A percentile compares a stretch with the other conserved stretches of the same genome.
These are phyloP conservation scores for Fomitopsis serialis DNA, from an alignment of 768 basidiomycete species.

Conservation along the genomic window DNA sequence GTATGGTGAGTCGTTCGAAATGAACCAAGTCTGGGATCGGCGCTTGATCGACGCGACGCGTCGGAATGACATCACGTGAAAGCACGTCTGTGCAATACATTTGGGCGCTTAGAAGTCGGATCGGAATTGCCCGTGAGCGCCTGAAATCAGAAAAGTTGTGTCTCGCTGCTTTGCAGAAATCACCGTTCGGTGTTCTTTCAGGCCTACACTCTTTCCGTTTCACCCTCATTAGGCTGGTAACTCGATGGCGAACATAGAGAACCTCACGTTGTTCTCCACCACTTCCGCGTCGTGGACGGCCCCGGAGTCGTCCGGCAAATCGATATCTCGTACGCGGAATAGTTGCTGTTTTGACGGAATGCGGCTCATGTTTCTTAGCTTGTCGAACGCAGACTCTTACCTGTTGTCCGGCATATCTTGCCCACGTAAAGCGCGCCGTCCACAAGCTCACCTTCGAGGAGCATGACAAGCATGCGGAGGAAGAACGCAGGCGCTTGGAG, in stretches of 20 bases:
- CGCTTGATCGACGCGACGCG: no score
- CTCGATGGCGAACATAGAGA: conserved; percentile 25
- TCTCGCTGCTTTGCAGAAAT: no score
- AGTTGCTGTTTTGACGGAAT: background rate
- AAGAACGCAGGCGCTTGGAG: conserved; percentile 46
- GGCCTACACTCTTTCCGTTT: no score
- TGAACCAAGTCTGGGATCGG: no score
- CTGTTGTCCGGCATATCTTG: conserved; percentile 83
- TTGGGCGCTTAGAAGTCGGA: no score
- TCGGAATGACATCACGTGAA: no score
- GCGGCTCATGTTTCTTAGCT: conserved; percentile 19
- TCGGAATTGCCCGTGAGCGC: no score
- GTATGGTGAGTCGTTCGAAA: no score
- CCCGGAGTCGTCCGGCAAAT: conserved; percentile 29
- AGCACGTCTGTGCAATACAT: no score
- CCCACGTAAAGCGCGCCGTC: conserved; percentile 70
- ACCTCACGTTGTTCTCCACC: conserved; percentile 38
- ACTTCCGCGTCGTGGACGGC: conserved; percentile 39
- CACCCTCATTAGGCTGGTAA: background rate
- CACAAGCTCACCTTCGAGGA: conserved; percentile 78
- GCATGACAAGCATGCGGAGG: conserved; percentile 64
- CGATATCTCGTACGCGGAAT: conserved; percentile 26
- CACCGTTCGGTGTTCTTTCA: background rate
- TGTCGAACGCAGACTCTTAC: conserved; percentile 54
- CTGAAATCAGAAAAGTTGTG: no score